A percentile compares a stretch with the other conserved stretches of the same genome.
phyloP scores from a whole-genome alignment of 305 asterid species.

The Rubia balearica region DNA sequence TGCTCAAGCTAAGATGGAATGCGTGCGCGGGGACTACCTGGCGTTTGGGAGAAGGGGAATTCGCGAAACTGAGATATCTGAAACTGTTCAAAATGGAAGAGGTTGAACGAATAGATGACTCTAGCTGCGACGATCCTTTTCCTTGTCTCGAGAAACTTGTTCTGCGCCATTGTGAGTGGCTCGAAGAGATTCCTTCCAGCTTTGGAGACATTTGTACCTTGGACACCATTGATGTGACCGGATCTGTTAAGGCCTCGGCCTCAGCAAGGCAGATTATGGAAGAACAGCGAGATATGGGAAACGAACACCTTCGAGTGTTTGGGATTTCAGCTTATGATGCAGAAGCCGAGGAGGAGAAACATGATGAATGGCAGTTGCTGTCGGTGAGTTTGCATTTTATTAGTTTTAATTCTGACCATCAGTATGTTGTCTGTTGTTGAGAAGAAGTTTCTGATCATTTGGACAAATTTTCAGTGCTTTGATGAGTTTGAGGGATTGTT shows the following conservation, averaged over 20 bases:
- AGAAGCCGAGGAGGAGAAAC: not conserved
- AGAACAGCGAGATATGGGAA: not conserved
- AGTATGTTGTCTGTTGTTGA: not conserved
- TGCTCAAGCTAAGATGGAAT: not conserved
- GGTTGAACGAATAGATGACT: not conserved
- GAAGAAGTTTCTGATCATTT: not conserved
- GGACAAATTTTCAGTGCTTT: not conserved
- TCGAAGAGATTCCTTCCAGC: not conserved
- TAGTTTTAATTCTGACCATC: not conserved
- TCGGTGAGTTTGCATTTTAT: not conserved
- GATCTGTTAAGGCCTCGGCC: not conserved
- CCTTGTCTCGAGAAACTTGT: constrained; percentile 2
- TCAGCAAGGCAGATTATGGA: not conserved
- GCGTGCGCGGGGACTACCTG: not conserved
- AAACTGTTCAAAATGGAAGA: not conserved
- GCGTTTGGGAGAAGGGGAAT: not conserved
- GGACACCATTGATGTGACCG: not conserved
- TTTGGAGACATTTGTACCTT: not conserved
- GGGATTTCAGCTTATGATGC: not conserved
- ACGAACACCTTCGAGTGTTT: not conserved
- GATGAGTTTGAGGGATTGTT: not conserved
- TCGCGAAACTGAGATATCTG: not conserved
- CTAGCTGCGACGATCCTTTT: not conserved
- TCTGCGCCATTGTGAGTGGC: not conserved
- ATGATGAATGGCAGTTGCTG: not conserved